phyloP scores from a whole-genome alignment of 495 filamentous ascomycete species.

The Penicillium chermesinum region DNA sequence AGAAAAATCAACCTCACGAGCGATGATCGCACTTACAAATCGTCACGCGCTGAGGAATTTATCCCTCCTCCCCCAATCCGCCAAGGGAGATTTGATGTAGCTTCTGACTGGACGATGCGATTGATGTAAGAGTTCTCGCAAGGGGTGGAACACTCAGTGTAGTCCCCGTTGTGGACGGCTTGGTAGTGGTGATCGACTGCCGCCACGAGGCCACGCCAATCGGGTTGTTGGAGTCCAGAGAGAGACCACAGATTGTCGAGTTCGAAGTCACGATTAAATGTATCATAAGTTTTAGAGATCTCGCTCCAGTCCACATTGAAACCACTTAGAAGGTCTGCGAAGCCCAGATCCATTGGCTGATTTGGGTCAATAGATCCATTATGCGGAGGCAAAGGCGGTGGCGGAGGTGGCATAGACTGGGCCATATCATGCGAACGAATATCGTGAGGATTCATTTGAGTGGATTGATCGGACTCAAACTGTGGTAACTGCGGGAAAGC shows the following conservation, averaged over 20 bases:
- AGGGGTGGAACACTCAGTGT: constrained; percentile 17
- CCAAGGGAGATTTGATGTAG: constrained; percentile 30
- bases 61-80: constrained; percentile 34
- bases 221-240: constrained; percentile 40
- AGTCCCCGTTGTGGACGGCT: constrained; percentile 31
- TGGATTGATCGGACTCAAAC: constrained; percentile 29
- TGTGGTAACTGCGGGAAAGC: constrained; percentile 22
- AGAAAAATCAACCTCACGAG: too few species aligned
- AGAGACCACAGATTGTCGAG: constrained; percentile 42
- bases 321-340: constrained; percentile 36
- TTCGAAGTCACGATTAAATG: constrained; percentile 37
- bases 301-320: constrained; percentile 39
- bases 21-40: constrained; percentile 48
- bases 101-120: constrained; percentile 32
- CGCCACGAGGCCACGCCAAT: constrained; percentile 43
- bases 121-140: constrained; percentile 36
- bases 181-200: constrained; percentile 46
- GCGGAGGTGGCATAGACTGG: constrained; percentile 22
- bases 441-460: constrained; percentile 31
- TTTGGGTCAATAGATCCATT: constrained; percentile 15
- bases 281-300: constrained; percentile 32
- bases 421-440: constrained; percentile 23
- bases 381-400: constrained; percentile 15
- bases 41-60: constrained; percentile 26
- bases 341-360: constrained; percentile 22